Percentiles rank a stretch among this genome's conserved stretches.
These are phyloP conservation scores for Entomortierella chlamydospora DNA, from an alignment of 192 early-diverging fungal species.

Conservation along the genomic window DNA sequence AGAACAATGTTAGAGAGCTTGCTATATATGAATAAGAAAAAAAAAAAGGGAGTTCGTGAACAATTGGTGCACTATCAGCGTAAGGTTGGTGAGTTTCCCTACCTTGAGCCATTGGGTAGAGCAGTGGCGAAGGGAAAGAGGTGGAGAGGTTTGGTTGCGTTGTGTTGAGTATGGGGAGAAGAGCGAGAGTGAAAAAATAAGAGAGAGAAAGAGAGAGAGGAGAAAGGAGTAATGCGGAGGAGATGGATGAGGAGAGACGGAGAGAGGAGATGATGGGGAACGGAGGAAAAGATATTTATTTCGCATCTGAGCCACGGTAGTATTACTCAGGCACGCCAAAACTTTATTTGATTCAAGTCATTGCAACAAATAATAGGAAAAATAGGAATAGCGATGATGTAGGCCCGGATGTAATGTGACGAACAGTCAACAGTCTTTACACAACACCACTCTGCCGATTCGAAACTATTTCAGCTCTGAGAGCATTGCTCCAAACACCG, in stretches of 20 bases:
- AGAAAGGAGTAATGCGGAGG: neutral
- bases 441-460: too few species aligned
- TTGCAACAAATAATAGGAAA: too few species aligned
- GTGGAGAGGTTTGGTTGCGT: neutral
- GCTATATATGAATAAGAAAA: neutral
- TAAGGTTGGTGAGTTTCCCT: neutral
- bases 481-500: too few species aligned
- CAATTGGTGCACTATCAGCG: neutral
- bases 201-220: conserved; percentile 2
- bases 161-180: neutral
- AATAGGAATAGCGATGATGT: too few species aligned
- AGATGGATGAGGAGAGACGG: neutral
- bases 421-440: too few species aligned
- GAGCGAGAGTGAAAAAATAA: neutral
- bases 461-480: too few species aligned
- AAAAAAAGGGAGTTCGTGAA: neutral
- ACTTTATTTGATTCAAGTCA: too few species aligned
- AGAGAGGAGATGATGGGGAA: conserved; percentile 6
- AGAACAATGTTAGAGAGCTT: neutral
- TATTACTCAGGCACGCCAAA: too few species aligned
- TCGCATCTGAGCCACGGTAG: too few species aligned
- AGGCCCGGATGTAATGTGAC: too few species aligned
- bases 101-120: conserved; percentile 10
- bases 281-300: neutral
- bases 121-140: neutral